Conservation (phyloP, 768 basidiomycete genomes). For the Agaricus bisporus region DNA sequence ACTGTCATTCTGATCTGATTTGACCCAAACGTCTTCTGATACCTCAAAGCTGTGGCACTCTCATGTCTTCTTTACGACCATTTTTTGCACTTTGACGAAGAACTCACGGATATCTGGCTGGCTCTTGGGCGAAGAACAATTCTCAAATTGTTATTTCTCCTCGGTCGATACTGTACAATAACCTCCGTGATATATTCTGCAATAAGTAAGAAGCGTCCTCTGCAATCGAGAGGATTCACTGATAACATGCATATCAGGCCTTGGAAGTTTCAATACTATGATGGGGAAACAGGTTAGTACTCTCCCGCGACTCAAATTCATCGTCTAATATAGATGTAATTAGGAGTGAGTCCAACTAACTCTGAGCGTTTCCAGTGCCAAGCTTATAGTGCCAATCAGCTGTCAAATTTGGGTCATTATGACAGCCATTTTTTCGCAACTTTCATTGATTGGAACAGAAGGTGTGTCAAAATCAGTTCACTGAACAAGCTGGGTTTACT, state of each 20-base stretch:
- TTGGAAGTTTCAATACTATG: not conserved
- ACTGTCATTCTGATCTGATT: not conserved
- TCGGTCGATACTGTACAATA: not conserved
- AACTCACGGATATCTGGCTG: not conserved
- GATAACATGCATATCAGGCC: not conserved
- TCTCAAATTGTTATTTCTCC: not conserved
- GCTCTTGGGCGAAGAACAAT: not conserved
- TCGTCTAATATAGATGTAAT: not conserved
- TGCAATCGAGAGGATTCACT: not conserved
- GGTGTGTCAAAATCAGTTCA: not conserved
- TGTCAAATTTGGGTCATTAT: not conserved
- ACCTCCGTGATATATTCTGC: not conserved
- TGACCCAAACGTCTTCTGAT: not conserved
- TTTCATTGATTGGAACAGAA: slow-evolving; percentile 1
- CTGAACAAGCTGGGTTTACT: not conserved
- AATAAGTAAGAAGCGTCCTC: not conserved
- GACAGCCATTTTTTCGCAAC: not conserved
- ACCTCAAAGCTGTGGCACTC: not conserved
- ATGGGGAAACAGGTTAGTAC: not conserved
- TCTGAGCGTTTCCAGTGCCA: not conserved
- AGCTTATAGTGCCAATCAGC: not conserved
- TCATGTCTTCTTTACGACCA: not conserved
- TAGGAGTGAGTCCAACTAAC: not conserved
- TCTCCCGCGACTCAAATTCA: not conserved
- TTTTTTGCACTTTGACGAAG: not conserved